A percentile compares a stretch with the other conserved stretches of the same genome.
These are phyloP conservation scores for Cordyceps javanica DNA, from an alignment of 2,329 filamentous ascomycete species.

Conservation along the genomic window DNA sequence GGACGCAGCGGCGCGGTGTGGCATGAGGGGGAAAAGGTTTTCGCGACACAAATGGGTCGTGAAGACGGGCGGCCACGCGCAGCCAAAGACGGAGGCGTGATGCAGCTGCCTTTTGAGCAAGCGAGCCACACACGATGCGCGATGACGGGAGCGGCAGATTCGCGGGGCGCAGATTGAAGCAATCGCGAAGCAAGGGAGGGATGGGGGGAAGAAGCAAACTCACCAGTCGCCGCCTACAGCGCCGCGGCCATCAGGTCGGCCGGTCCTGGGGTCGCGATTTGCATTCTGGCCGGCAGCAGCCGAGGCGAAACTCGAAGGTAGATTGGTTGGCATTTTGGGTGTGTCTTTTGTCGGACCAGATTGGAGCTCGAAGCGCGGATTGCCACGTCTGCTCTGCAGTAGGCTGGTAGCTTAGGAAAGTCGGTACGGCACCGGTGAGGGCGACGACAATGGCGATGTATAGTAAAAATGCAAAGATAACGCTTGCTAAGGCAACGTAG, in stretches of 20 bases:
- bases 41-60: conserved; percentile 9
- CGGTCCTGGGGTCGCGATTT: conserved; percentile 53
- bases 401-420: conserved; percentile 7
- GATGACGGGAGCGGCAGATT: background rate
- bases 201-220: conserved; percentile 30
- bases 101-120: background rate
- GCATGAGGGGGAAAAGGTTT: background rate
- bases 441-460: conserved; percentile 8
- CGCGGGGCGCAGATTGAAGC: conserved; percentile 20
- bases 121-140: background rate
- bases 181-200: conserved; percentile 16
- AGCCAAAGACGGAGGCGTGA: background rate
- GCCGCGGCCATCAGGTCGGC: conserved; percentile 51
- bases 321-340: conserved; percentile 60
- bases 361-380: background rate
- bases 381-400: conserved; percentile 6
- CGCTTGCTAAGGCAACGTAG: conserved; percentile 13
- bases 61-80: background rate
- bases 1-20: background rate
- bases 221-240: conserved; percentile 66
- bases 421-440: conserved; percentile 5
- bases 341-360: background rate
- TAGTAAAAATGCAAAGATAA: conserved; percentile 9
- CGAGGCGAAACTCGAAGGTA: conserved; percentile 78
- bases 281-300: conserved; percentile 70